phyloP scores from a whole-genome alignment of 179 eudicot genomes.

The Pouteria campechiana region DNA sequence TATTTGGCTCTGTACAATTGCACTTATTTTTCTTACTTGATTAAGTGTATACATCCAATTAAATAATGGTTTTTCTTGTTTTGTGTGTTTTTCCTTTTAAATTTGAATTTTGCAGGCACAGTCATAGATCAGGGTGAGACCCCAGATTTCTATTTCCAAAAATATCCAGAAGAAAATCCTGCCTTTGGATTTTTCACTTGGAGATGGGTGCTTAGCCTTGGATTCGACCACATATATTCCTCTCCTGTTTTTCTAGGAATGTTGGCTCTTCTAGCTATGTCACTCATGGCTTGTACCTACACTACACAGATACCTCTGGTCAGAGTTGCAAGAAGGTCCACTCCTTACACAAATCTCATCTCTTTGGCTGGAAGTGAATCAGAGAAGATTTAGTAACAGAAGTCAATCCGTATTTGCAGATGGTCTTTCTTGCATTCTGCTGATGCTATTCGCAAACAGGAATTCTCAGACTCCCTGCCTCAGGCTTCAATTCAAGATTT shows the following conservation, averaged over 20 bases:
- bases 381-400: background rate
- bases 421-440: constrained; percentile 72
- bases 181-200: constrained; percentile 74
- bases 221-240: constrained; percentile 94
- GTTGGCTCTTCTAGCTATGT: constrained; percentile 57
- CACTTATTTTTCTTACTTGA: background rate
- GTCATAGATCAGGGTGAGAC: constrained; percentile 81
- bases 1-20: no score
- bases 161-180: constrained; percentile 86
- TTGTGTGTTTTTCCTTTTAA: no score
- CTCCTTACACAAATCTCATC: constrained; percentile 1
- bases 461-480: constrained; percentile 62
- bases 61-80: no score
- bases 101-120: constrained; percentile 76
- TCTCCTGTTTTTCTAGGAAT: constrained; percentile 76
- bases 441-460: constrained; percentile 72
- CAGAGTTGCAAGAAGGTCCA: constrained; percentile 93
- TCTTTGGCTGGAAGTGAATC: constrained; percentile 1
- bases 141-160: constrained; percentile 72
- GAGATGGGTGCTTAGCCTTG: constrained; percentile 80
- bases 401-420: constrained; percentile 21
- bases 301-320: constrained; percentile 92
- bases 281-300: constrained; percentile 95
- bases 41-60: background rate
- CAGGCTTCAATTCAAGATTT: constrained; percentile 77